A percentile compares a stretch with the other conserved stretches of the same genome.
Conservation (phyloP, 2,329 filamentous ascomycete species). For the Sporothrix dimorphospora region DNA sequence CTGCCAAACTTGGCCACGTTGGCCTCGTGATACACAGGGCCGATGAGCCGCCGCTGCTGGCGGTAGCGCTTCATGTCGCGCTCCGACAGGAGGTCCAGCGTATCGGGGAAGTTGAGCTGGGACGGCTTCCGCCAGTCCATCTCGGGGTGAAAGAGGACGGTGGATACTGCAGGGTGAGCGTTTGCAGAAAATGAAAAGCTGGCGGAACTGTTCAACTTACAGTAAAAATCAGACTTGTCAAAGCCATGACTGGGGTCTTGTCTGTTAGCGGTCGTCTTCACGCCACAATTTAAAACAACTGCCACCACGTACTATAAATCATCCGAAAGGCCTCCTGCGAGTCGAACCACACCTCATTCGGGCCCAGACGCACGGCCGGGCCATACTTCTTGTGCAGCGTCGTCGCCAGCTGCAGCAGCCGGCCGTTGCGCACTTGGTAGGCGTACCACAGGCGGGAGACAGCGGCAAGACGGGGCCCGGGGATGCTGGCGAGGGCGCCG, state of each 20-base stretch:
- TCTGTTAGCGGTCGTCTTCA: conserved; percentile 30
- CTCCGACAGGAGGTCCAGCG: conserved; percentile 56
- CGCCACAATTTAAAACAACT: neutral
- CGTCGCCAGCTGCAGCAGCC: conserved; percentile 47
- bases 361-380: conserved; percentile 55
- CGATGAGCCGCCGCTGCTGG: conserved; percentile 53
- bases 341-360: conserved; percentile 58
- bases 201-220: conserved; percentile 41
- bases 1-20: conserved; percentile 49
- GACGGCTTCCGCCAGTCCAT: conserved; percentile 47
- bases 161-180: conserved; percentile 46
- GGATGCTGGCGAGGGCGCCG: conserved; percentile 50
- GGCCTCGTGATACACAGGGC: conserved; percentile 50
- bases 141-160: conserved; percentile 48
- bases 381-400: conserved; percentile 54
- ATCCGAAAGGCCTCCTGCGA: conserved; percentile 51
- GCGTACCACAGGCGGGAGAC: conserved; percentile 55
- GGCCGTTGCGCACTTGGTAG: conserved; percentile 49
- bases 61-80: conserved; percentile 52
- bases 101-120: conserved; percentile 44
- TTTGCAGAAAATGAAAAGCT: neutral
- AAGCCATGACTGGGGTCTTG: conserved; percentile 52
- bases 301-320: conserved; percentile 49
- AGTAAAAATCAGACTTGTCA: conserved; percentile 57
- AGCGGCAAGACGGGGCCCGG: conserved; percentile 52